Base-by-base conservation (phyloP, 2,329 filamentous ascomycete species). In the Paecilomyces sp. region DNA sequence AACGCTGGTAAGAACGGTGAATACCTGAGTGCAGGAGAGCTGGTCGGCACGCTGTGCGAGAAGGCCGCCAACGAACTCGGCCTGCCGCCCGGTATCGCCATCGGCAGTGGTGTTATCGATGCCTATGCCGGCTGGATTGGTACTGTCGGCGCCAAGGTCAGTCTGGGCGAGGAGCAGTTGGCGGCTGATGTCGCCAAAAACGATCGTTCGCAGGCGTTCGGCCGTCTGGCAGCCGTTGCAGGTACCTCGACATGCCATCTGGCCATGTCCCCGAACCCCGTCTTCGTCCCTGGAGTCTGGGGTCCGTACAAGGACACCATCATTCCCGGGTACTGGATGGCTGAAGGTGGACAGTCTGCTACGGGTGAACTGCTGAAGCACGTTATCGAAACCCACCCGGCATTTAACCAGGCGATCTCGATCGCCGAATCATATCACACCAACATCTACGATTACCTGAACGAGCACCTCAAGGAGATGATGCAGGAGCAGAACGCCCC, bases 71-170 rank as follows among this genome's bases (percentile, higher is more conserved):
- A 81, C 55, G 89, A 97, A 64, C 85, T 99, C 62, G 93, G 94
- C 7, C 83, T 99, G 2, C 88, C 88, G 4, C 82, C 88, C 22
- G 93, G 92, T 47, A 94, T 97, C 66, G 91, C 94, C 18, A 89
- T 99, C 58, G 94, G 94, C 58, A 96, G 91, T 70, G 92, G 92
- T 74, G 94, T 99, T 64, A 99, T 99, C 70, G 94, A 99, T 74
- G 94, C 94, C 18, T 99, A 99, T 70, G 94, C 94, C 61, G 94
- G 94, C 64, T 99, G 94, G 94, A 94, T 99, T 66, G 94, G 94
- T 62, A 97, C 94, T 1, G 94, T 99, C n/a, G 94, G 94, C 60
- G 93, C 94, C 62, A 97, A 97, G 75, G 91, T 97, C 67, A 84
- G 91, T 65, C 83, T 95, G 15, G 81, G 83, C 50, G 78, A 81